A percentile compares a stretch with the other conserved stretches of the same genome.
These are phyloP conservation scores for Russula foetens DNA, from an alignment of 768 basidiomycete genomes.

Conservation along the genomic window DNA sequence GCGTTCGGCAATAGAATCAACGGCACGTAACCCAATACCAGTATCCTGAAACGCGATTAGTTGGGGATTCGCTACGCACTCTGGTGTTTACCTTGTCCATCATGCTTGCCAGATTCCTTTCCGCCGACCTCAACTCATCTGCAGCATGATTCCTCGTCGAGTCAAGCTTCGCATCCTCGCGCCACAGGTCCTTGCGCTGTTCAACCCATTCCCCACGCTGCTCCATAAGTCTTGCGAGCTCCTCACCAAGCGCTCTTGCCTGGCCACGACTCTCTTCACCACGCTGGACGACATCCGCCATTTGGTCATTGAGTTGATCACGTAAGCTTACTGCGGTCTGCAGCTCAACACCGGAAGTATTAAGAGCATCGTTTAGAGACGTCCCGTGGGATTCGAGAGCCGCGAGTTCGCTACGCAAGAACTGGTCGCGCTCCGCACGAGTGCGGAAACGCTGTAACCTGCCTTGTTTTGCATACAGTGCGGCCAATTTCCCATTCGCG, in stretches of 20 bases:
- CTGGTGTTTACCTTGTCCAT: constrained; percentile 80
- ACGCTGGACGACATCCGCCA: constrained; percentile 46
- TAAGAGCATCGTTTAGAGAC: constrained; percentile 49
- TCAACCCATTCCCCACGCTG: constrained; percentile 64
- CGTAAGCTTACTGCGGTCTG: constrained; percentile 40
- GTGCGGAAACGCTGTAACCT: constrained; percentile 80
- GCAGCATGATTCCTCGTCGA: constrained; percentile 66
- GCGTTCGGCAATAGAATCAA: constrained; percentile 75
- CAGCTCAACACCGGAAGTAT: constrained; percentile 44
- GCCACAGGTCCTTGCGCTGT: constrained; percentile 86
- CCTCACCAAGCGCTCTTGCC: constrained; percentile 51
- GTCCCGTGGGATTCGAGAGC: constrained; percentile 54
- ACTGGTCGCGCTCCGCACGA: constrained; percentile 76
- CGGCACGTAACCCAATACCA: constrained; percentile 76
- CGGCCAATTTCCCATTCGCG: constrained; percentile 57
- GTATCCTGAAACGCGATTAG: constrained; percentile 60
- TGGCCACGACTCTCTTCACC: constrained; percentile 58
- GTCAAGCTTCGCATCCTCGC: constrained; percentile 86
- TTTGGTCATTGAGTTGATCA: constrained; percentile 49
- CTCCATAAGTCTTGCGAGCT: constrained; percentile 53
- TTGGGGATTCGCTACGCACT: constrained; percentile 1
- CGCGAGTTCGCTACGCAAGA: constrained; percentile 69
- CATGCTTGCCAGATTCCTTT: constrained; percentile 75
- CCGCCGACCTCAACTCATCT: constrained; percentile 74
- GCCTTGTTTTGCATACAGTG: constrained; percentile 86